Conservation (phyloP, 225 moss, liverwort and hornwort species). For the Lunularia cruciata region DNA sequence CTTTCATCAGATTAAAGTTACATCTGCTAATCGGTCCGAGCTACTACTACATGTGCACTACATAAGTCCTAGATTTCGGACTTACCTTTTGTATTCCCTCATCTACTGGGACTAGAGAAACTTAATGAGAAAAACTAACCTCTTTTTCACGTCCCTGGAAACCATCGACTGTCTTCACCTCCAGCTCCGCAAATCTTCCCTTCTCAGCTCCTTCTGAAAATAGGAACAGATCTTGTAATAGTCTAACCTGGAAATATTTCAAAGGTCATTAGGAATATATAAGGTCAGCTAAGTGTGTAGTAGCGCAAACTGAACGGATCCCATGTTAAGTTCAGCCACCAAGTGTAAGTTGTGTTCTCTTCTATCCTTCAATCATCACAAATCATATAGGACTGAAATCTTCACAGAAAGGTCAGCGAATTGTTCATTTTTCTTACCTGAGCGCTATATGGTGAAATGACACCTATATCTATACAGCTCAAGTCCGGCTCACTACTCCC, state of each 20-base stretch:
- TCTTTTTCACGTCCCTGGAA: slow-evolving; percentile 96
- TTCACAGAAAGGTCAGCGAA: not conserved
- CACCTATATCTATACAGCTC: slow-evolving; percentile 58
- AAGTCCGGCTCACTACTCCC: slow-evolving; percentile 44
- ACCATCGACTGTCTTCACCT: slow-evolving; percentile 89
- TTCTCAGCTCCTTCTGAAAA: slow-evolving; percentile 51
- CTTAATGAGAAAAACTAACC: slow-evolving; percentile 28
- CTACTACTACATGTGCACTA: too few species aligned
- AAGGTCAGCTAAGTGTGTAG: too few species aligned
- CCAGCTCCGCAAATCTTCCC: slow-evolving; percentile 56
- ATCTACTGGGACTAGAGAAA: not conserved
- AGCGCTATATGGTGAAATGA: slow-evolving; percentile 86
- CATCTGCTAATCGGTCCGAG: too few species aligned
- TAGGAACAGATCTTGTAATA: slow-evolving; percentile 65
- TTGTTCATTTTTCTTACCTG: slow-evolving; percentile 46
- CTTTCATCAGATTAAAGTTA: too few species aligned
- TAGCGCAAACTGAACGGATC: not conserved
- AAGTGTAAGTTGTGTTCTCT: too few species aligned
- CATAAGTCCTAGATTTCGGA: too few species aligned
- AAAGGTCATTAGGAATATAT: not conserved
- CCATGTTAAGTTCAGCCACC: too few species aligned
- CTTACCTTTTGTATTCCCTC: too few species aligned
- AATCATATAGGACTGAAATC: not conserved
- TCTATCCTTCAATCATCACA: too few species aligned
- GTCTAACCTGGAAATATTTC: slow-evolving; percentile 49